These are phyloP conservation scores for Hypsizygus ulmarius DNA, from an alignment of 1,284 basidiomycete genomes.

Conservation along the genomic window DNA sequence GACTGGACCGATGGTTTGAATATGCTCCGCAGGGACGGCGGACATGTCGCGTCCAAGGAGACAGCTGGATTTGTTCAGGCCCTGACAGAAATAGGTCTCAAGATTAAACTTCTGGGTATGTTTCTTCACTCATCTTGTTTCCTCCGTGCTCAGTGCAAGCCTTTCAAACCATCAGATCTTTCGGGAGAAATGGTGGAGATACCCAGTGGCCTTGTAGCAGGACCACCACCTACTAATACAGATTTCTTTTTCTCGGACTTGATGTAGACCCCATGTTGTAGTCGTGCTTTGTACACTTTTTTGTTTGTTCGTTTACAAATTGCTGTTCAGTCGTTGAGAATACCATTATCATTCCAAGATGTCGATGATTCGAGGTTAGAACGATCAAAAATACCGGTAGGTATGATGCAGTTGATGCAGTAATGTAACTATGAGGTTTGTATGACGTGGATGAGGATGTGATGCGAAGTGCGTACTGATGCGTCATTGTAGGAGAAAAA, in stretches of 20 bases:
- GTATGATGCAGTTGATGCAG: constrained; percentile 26
- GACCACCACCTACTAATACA: constrained; percentile 72
- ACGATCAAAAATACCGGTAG: constrained; percentile 17
- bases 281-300: too few species aligned
- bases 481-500: constrained; percentile 23
- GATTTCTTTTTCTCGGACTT: constrained; percentile 87
- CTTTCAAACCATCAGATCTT: constrained; percentile 54
- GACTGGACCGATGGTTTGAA: constrained; percentile 97
- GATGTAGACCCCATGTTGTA: constrained; percentile 24
- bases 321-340: too few species aligned
- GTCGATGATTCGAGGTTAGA: constrained; percentile 19
- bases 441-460: constrained; percentile 17
- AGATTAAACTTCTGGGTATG: constrained; percentile 87
- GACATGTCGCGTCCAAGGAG: constrained; percentile 80
- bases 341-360: constrained; percentile 17
- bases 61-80: constrained; percentile 83
- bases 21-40: constrained; percentile 78
- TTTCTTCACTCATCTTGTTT: constrained; percentile 14
- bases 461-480: constrained; percentile 2
- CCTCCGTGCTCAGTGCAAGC: constrained; percentile 9
- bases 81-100: constrained; percentile 90
- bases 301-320: too few species aligned
- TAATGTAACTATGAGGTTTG: constrained; percentile 18
- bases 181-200: constrained; percentile 92
- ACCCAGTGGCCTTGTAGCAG: constrained; percentile 69